These are phyloP conservation scores for Claviceps purpurea DNA, from an alignment of 2,329 filamentous ascomycete species.

Conservation along the genomic window DNA sequence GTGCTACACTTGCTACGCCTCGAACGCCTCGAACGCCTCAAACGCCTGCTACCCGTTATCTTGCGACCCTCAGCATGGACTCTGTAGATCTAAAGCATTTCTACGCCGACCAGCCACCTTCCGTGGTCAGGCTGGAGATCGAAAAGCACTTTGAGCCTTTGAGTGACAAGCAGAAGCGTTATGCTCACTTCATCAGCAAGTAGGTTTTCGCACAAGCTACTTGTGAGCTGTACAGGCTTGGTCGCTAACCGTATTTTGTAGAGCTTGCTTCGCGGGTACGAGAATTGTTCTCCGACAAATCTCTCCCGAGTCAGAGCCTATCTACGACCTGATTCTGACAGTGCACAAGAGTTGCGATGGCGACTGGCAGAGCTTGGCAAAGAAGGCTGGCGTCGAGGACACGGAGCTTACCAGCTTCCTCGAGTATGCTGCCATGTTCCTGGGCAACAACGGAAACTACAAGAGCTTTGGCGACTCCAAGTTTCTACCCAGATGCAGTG, in stretches of 20 bases:
- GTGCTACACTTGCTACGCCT: background rate
- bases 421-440: constrained; percentile 65
- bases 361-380: constrained; percentile 55
- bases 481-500: constrained; percentile 60
- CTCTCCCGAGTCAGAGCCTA: constrained; percentile 67
- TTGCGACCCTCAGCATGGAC: constrained; percentile 32
- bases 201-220: constrained; percentile 24
- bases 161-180: constrained; percentile 65
- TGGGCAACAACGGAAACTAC: constrained; percentile 74
- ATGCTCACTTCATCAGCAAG: constrained; percentile 82
- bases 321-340: constrained; percentile 68
- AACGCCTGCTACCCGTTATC: background rate
- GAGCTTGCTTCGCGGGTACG: constrained; percentile 63
- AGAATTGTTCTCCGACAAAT: constrained; percentile 70
- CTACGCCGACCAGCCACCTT: constrained; percentile 80
- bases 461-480: constrained; percentile 80
- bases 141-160: constrained; percentile 82
- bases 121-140: constrained; percentile 76
- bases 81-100: constrained; percentile 58
- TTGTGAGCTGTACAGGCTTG: background rate
- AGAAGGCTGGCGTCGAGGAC: constrained; percentile 49
- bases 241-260: constrained; percentile 18
- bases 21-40: background rate
- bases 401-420: constrained; percentile 56
- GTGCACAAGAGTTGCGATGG: constrained; percentile 54